Evolutionary conservation across 441 rosid species (phyloP).

Genomic region (Manihot esculenta): DNA sequence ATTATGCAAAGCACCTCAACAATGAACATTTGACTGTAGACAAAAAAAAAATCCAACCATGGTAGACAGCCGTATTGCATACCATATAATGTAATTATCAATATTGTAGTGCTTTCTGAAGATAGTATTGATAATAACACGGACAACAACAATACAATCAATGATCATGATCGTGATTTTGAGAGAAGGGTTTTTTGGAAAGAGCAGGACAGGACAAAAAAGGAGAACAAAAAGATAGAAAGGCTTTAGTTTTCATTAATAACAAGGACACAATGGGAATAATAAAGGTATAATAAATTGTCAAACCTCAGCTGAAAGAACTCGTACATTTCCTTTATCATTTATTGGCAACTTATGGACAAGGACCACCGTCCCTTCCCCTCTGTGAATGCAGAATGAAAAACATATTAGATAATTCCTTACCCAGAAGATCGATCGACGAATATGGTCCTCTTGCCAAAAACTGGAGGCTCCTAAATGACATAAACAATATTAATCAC

Average conservation of each 20-base stretch:
- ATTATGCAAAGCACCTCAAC: neutral
- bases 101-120: neutral
- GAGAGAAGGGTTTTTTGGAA: no score
- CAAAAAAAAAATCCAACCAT: no score
- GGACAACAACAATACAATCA: neutral
- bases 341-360: neutral
- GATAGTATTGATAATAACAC: neutral
- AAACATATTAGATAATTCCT: conserved; percentile 23
- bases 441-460: conserved; percentile 81
- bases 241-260: neutral
- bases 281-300: neutral
- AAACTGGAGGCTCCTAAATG: conserved; percentile 85
- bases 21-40: no score
- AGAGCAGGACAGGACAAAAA: neutral
- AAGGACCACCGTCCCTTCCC: neutral
- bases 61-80: neutral
- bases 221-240: neutral
- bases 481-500: conserved; percentile 32
- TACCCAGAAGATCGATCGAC: conserved; percentile 64
- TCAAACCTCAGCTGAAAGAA: neutral
- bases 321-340: neutral
- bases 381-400: neutral
- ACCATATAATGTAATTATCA: neutral
- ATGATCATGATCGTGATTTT: no score
- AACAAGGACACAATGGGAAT: no score